phyloP scores from a whole-genome alignment of 202 grass and related monocot genomes.

The Carex arenaria region DNA sequence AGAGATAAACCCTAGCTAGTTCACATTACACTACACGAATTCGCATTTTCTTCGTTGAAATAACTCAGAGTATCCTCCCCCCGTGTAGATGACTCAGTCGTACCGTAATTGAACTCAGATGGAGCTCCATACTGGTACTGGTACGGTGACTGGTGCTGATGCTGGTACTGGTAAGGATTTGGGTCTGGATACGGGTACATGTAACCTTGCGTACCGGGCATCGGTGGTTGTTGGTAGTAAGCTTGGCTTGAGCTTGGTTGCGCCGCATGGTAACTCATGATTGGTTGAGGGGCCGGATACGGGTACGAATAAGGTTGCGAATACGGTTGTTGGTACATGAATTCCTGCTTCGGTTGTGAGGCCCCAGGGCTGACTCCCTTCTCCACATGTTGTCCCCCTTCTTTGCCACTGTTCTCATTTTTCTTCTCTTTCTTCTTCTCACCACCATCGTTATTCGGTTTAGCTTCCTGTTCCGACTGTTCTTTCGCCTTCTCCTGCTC shows the following conservation, averaged over 20 bases:
- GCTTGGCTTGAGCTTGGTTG: conserved; percentile 55
- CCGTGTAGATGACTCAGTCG: conserved; percentile 42
- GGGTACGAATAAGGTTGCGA: conserved; percentile 29
- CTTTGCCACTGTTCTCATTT: conserved; percentile 31
- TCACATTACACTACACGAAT: conserved; percentile 81
- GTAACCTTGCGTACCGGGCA: conserved; percentile 37
- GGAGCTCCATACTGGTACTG: conserved; percentile 49
- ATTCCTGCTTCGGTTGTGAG: conserved; percentile 15
- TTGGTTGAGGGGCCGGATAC: conserved; percentile 33
- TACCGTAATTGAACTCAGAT: conserved; percentile 33
- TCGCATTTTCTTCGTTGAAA: conserved; percentile 83
- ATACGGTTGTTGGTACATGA: conserved; percentile 8
- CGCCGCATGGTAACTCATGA: conserved; percentile 64
- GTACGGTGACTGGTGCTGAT: conserved; percentile 11
- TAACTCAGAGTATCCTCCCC: conserved; percentile 39
- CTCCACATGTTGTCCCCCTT: conserved; percentile 23
- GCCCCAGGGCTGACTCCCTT: conserved; percentile 23
- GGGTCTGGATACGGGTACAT: conserved; percentile 51
- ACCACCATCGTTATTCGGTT: conserved; percentile 1
- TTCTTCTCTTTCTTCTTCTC: conserved; percentile 22
- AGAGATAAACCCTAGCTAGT: background rate
- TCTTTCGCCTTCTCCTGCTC: conserved; percentile 19
- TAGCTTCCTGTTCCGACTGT: conserved; percentile 23
- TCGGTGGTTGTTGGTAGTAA: conserved; percentile 61
- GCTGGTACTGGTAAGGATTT: conserved; percentile 32